Base-by-base conservation (phyloP, 768 basidiomycete species). In the Suillus luteus region DNA sequence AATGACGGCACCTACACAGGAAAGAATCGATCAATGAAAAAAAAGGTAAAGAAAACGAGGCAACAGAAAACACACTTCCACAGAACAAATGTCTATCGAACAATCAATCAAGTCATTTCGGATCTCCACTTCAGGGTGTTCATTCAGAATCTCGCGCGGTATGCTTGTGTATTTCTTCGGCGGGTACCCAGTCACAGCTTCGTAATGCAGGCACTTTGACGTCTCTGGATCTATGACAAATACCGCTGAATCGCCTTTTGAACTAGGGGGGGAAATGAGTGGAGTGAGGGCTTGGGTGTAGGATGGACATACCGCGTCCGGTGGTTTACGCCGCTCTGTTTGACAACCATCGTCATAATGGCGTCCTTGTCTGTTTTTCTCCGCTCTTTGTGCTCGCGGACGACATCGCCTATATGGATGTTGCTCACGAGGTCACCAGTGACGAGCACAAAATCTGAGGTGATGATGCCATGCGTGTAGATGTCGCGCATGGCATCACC, bases 291-390 rank as follows among this genome's bases (percentile, higher is more conserved):
- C 15, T 59, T 33, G 31, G 1, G 49, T 40, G 51, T 33, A 22
- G 48, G 61, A 49, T 22, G 55, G 19, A 75, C 85, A 61, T 67
- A 91, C 92, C 89, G 85, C 55, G 91, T 91, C 55, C 91, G 81
- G 77, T 92, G 93, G 65, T 73, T 77, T 9, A 81, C 82, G 15
- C 90, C 90, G 68, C 86, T 86, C 76, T 91, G 88, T 76, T 92
- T 93, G 63, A 92, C 91, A 15, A 93, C 94, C 82, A 99, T 94
- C 33, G 95, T 95, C 94, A 99, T 95, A 71, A 95, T 94, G 44
- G 91, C 92, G 73, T 98, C 92, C 79, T 93, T 93, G 76, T 96
- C 93, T 64, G 81, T 85, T 76, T 89, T 90, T 65, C 94, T 82
- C 59, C 95, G 81, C 74, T 92, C 91, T 81, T 91, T 95, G 80